A percentile compares a stretch with the other conserved stretches of the same genome.
phyloP scores from a whole-genome alignment of 176 grass and related monocot genomes.

The Triticum urartu region DNA sequence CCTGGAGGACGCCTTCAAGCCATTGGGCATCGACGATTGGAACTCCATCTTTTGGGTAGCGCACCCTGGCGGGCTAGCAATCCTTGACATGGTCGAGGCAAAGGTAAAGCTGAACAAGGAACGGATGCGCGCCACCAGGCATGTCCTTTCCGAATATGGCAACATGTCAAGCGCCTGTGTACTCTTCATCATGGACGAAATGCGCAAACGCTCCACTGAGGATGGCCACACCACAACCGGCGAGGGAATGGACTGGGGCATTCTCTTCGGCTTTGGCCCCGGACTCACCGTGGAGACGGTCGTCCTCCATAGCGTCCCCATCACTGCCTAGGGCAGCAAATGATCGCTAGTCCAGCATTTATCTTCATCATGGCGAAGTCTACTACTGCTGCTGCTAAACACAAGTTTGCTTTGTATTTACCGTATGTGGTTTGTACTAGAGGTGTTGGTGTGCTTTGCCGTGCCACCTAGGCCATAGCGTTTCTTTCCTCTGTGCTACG shows the following conservation, averaged over 20 bases:
- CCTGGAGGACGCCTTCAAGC: conserved; percentile 57
- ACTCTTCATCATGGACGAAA: conserved; percentile 87
- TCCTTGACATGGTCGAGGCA: no score
- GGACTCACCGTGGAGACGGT: conserved; percentile 55
- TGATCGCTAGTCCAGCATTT: background rate
- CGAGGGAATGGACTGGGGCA: conserved; percentile 69
- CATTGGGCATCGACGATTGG: conserved; percentile 41
- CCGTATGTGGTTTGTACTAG: background rate
- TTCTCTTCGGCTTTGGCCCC: no score
- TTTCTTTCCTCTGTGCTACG: no score
- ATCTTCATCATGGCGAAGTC: background rate
- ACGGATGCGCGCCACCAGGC: conserved; percentile 38
- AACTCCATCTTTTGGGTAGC: no score
- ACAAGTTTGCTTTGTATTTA: no score
- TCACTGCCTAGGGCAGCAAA: background rate
- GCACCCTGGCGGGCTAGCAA: no score
- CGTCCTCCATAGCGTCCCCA: conserved; percentile 63
- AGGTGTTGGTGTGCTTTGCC: background rate
- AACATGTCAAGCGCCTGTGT: conserved; percentile 14
- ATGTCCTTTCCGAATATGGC: conserved; percentile 39
- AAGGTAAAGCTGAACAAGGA: no score
- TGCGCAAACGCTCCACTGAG: conserved; percentile 35
- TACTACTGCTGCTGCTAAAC: background rate
- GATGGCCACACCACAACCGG: conserved; percentile 44
- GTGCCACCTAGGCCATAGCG: no score